A percentile compares a stretch with the other conserved stretches of the same genome.
Evolutionary conservation across 2,329 filamentous ascomycete genomes (phyloP).

Genomic region (Trichoderma endophyticum): DNA sequence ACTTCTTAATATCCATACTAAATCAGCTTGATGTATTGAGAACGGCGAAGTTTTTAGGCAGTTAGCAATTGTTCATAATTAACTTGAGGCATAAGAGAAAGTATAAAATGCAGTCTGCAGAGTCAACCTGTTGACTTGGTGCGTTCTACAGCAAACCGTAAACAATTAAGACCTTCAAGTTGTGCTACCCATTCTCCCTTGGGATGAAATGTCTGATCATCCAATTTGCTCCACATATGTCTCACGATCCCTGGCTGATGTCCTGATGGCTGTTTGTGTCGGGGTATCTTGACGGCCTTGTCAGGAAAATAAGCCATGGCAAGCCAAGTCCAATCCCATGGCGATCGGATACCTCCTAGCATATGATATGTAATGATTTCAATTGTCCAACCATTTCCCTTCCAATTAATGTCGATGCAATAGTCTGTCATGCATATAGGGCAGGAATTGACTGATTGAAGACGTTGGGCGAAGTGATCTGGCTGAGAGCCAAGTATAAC

Average conservation of each 20-base stretch:
- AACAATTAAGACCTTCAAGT: too few species aligned
- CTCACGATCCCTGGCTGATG: background rate
- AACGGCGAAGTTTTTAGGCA: too few species aligned
- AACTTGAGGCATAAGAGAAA: too few species aligned
- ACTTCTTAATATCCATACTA: too few species aligned
- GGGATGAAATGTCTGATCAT: background rate
- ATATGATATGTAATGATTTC: conserved; percentile 15
- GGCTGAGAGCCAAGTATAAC: background rate
- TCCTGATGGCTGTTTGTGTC: background rate
- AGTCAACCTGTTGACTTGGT: too few species aligned
- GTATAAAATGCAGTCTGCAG: too few species aligned
- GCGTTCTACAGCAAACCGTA: too few species aligned
- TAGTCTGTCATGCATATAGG: conserved; percentile 19
- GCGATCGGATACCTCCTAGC: conserved; percentile 18
- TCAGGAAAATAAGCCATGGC: background rate
- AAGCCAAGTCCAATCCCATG: conserved; percentile 16
- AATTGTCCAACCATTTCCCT: conserved; percentile 15
- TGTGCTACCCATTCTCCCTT: background rate
- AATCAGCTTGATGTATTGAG: too few species aligned
- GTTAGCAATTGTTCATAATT: too few species aligned
- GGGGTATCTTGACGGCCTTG: background rate
- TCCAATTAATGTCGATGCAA: conserved; percentile 7
- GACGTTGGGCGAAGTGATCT: conserved; percentile 3
- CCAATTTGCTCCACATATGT: background rate
- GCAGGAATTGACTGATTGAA: conserved; percentile 13